These are phyloP conservation scores for Debaryomyces nepalensis DNA, from an alignment of 1,139 yeast species.

Conservation along the genomic window DNA sequence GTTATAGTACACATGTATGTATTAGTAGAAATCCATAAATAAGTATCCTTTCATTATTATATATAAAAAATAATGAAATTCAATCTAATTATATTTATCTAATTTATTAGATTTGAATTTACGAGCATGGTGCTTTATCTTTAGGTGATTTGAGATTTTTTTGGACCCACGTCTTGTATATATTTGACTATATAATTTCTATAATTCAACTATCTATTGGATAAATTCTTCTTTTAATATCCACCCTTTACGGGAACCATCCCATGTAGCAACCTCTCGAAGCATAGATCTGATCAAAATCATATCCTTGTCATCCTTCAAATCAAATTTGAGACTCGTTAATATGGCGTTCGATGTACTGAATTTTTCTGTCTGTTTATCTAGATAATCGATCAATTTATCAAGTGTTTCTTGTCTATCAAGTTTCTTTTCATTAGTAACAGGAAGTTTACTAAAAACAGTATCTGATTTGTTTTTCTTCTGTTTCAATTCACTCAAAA, in stretches of 20 bases:
- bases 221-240: slow-evolving; percentile 58
- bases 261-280: slow-evolving; percentile 73
- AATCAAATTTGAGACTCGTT: slow-evolving; percentile 47
- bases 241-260: slow-evolving; percentile 64
- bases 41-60: too few relatives aligned
- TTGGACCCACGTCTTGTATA: too few relatives aligned
- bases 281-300: slow-evolving; percentile 70
- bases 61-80: too few relatives aligned
- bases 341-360: slow-evolving; percentile 66
- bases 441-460: slow-evolving; percentile 24
- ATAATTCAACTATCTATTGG: slow-evolving; percentile 3
- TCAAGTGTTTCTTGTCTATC: slow-evolving; percentile 39
- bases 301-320: slow-evolving; percentile 60
- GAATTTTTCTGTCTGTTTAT: slow-evolving; percentile 40
- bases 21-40: too few relatives aligned
- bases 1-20: too few relatives aligned
- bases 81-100: too few relatives aligned
- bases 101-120: too few relatives aligned
- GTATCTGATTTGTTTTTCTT: slow-evolving; percentile 21
- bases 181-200: background rate
- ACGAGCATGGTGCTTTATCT: too few relatives aligned
- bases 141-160: too few relatives aligned
- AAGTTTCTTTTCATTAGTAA: slow-evolving; percentile 3
- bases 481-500: slow-evolving; percentile 38
- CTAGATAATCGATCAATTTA: slow-evolving; percentile 41